phyloP scores from a whole-genome alignment of 2,329 filamentous ascomycete genomes.

The Emergomyces orientalis region DNA sequence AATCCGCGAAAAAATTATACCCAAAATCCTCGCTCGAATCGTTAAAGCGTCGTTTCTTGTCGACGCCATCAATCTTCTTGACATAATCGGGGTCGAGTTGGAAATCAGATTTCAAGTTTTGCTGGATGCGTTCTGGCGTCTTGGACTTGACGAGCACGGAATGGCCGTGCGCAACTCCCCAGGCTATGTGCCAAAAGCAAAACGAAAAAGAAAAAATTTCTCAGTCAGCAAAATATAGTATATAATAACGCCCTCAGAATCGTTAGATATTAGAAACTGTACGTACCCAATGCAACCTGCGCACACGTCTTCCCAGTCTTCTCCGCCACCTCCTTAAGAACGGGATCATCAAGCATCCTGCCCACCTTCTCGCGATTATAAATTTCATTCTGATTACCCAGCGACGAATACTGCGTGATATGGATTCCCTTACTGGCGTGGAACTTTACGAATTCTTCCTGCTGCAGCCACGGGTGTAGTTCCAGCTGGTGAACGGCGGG shows the following conservation, averaged over 20 bases:
- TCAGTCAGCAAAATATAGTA: neutral
- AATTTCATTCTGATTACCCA: constrained; percentile 46
- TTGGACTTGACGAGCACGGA: constrained; percentile 48
- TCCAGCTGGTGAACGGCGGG: constrained; percentile 46
- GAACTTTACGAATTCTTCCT: constrained; percentile 41
- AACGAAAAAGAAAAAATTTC: neutral
- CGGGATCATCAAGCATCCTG: constrained; percentile 45
- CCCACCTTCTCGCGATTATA: constrained; percentile 39
- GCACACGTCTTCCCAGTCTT: constrained; percentile 44
- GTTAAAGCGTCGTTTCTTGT: constrained; percentile 56
- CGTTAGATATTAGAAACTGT: neutral
- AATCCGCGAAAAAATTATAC: constrained; percentile 49
- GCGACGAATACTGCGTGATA: constrained; percentile 47
- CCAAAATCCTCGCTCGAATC: constrained; percentile 49
- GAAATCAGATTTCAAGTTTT: constrained; percentile 46
- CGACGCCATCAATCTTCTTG: constrained; percentile 45
- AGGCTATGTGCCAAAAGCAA: constrained; percentile 30
- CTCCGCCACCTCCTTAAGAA: constrained; percentile 43
- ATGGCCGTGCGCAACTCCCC: constrained; percentile 45
- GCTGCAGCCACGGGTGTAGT: constrained; percentile 46
- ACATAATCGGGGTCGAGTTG: constrained; percentile 50
- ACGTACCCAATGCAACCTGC: constrained; percentile 42
- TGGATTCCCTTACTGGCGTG: constrained; percentile 44
- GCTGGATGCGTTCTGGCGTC: constrained; percentile 34
- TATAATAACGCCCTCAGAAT: neutral